phyloP scores from a whole-genome alignment of 176 grass and related monocot species.

The Musa troglodytarum region DNA sequence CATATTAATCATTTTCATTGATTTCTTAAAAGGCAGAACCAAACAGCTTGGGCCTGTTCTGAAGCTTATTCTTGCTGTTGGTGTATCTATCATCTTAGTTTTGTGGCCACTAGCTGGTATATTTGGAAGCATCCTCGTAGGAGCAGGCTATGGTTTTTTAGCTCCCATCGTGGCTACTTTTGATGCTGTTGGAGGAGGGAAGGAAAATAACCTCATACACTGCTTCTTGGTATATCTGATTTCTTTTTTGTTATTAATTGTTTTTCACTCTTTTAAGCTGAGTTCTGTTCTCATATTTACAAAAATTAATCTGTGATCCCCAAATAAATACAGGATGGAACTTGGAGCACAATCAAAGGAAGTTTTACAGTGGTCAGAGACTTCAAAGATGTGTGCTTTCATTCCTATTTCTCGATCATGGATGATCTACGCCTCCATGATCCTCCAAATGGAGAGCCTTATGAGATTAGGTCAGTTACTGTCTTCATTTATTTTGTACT shows the following conservation, averaged over 20 bases:
- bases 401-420: conserved; percentile 94
- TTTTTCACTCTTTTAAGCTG: not conserved
- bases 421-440: conserved; percentile 57
- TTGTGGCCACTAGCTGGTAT: conserved; percentile 66
- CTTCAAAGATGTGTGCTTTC: conserved; percentile 78
- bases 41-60: conserved; percentile 78
- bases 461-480: conserved; percentile 72
- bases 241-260: conserved; percentile 7
- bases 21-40: conserved; percentile 62
- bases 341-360: conserved; percentile 79
- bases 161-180: conserved; percentile 85
- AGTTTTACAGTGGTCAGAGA: conserved; percentile 85
- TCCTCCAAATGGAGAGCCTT: conserved; percentile 50
- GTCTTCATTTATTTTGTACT: not conserved
- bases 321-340: conserved; percentile 67
- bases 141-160: conserved; percentile 78
- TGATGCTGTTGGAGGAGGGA: conserved; percentile 88
- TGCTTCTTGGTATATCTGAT: conserved; percentile 66
- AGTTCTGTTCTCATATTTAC: not conserved
- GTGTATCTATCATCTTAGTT: conserved; percentile 43
- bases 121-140: conserved; percentile 51
- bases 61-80: conserved; percentile 69
- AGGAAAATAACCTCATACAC: conserved; percentile 60
- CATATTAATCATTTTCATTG: conserved; percentile 22
- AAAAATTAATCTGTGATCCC: conserved; percentile 9